A percentile compares a stretch with the other conserved stretches of the same genome.
phyloP scores from a whole-genome alignment of 1,139 yeast genomes.

The Taphrina pruni region DNA sequence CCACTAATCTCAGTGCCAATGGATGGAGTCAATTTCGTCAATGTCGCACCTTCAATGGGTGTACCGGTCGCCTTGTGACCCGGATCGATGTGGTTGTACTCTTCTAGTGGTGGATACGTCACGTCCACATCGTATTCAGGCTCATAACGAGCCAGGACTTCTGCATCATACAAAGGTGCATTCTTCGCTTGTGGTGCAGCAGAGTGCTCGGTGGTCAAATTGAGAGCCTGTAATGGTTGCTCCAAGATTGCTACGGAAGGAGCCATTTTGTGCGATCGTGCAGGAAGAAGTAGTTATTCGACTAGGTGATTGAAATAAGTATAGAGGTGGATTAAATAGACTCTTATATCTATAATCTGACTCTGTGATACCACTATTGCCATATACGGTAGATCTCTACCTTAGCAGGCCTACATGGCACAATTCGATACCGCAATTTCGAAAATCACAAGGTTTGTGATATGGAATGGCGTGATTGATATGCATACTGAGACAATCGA shows the following conservation, averaged over 20 bases:
- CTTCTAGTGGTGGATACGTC: conserved; percentile 22
- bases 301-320: too few relatives aligned
- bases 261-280: conserved; percentile 1
- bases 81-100: conserved; percentile 33
- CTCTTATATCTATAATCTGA: too few relatives aligned
- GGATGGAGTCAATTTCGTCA: conserved; percentile 60
- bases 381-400: too few relatives aligned
- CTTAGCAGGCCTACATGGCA: too few relatives aligned
- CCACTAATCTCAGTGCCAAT: conserved; percentile 69
- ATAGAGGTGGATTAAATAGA: too few relatives aligned
- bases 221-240: conserved; percentile 11
- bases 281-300: too few relatives aligned
- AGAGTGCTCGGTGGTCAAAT: background rate
- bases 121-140: conserved; percentile 32
- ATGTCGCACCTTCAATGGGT: conserved; percentile 27
- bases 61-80: conserved; percentile 33
- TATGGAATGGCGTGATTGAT: conserved; percentile 12
- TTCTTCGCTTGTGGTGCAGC: conserved; percentile 2
- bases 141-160: conserved; percentile 28
- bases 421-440: background rate
- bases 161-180: conserved; percentile 18
- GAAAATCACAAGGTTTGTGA: background rate
- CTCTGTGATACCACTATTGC: too few relatives aligned
- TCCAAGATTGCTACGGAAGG: conserved; percentile 29
- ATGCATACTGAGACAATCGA: conserved; percentile 1